Percentiles rank a stretch among this genome's conserved stretches.
phyloP scores from a whole-genome alignment of 257 asterid genomes.

The Gentiana straminea region DNA sequence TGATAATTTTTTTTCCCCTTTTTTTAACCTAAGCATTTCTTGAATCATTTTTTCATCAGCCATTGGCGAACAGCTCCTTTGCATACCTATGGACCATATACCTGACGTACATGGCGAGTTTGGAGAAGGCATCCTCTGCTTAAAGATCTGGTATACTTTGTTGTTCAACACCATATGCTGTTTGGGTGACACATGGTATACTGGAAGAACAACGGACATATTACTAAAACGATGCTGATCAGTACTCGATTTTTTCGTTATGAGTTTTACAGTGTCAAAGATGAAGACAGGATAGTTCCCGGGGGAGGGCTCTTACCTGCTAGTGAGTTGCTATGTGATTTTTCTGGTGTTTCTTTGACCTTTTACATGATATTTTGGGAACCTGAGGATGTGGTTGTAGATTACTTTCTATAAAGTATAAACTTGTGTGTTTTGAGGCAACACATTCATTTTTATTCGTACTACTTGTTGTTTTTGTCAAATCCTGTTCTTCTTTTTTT shows the following conservation, averaged over 20 bases:
- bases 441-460: too few relatives aligned
- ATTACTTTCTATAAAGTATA: too few relatives aligned
- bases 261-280: not conserved
- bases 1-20: not conserved
- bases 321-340: too few relatives aligned
- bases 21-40: not conserved
- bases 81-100: constrained; percentile 78
- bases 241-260: not conserved
- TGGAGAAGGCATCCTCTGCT: constrained; percentile 39
- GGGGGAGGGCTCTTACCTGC: too few relatives aligned
- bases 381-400: too few relatives aligned
- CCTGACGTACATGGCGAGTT: constrained; percentile 88
- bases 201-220: not conserved
- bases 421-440: too few relatives aligned
- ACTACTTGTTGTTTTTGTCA: too few relatives aligned
- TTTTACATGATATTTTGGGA: too few relatives aligned
- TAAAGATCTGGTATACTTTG: constrained; percentile 10
- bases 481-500: too few relatives aligned
- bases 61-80: constrained; percentile 71
- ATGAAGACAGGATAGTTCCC: too few relatives aligned
- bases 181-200: constrained; percentile 1
- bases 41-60: constrained; percentile 32
- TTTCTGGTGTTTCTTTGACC: too few relatives aligned
- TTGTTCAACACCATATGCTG: not conserved
- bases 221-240: not conserved